phyloP scores from a whole-genome alignment of 1,284 basidiomycete species.

The Sutorius eximius region DNA sequence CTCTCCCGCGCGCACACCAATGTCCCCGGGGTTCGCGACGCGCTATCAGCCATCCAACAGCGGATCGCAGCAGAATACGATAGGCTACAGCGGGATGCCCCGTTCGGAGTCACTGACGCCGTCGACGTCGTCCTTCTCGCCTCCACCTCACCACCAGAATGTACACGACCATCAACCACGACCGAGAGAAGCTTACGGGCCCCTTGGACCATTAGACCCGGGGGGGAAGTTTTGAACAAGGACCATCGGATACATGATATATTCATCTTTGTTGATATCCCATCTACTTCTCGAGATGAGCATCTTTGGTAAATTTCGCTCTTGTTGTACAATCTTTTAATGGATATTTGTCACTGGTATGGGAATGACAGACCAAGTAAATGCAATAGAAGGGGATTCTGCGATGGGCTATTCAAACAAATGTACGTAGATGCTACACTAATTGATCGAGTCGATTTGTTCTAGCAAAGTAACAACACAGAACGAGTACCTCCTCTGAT shows the following conservation, averaged over 20 bases:
- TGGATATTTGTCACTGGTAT: conserved; percentile 5
- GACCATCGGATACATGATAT: conserved; percentile 6
- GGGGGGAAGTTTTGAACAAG: conserved; percentile 36
- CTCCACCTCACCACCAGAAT: conserved; percentile 37
- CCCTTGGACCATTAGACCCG: conserved; percentile 76
- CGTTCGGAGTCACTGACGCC: conserved; percentile 47
- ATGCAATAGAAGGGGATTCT: not conserved
- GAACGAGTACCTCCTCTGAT: conserved; percentile 21
- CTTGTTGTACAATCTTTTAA: conserved; percentile 20
- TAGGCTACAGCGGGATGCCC: conserved; percentile 57
- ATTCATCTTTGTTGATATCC: conserved; percentile 11
- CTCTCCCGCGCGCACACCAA: conserved; percentile 41
- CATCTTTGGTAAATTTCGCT: not conserved
- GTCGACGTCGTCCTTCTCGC: conserved; percentile 51
- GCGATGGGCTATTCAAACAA: not conserved
- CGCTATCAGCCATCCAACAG: conserved; percentile 66
- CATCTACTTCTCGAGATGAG: conserved; percentile 3
- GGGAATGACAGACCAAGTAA: not conserved
- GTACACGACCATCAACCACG: conserved; percentile 45
- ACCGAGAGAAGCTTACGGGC: conserved; percentile 61
- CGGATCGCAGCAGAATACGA: conserved; percentile 43
- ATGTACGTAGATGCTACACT: not conserved
- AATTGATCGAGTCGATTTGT: conserved; percentile 13
- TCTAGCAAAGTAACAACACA: conserved; percentile 32
- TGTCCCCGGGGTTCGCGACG: conserved; percentile 39